Percentiles rank a stretch among this genome's conserved stretches.
Conservation (phyloP, 495 filamentous ascomycete species). For the Aspergillus avenaceus region DNA sequence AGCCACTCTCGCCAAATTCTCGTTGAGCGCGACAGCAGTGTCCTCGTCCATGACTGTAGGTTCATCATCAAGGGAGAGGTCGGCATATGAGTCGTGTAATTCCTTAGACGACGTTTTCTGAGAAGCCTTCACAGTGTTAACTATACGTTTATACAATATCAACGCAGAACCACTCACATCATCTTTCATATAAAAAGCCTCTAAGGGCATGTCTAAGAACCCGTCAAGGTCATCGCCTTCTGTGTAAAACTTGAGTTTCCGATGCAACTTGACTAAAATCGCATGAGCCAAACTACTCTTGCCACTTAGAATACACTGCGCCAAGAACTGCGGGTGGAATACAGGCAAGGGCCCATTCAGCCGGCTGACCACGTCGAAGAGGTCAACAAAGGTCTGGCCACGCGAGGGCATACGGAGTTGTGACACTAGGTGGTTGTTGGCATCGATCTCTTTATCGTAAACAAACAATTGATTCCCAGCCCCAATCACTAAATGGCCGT, state of each 20-base stretch:
- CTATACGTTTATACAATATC: not conserved
- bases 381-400: constrained; percentile 47
- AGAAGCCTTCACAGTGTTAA: constrained; percentile 31
- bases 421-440: constrained; percentile 57
- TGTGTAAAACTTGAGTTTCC: constrained; percentile 75
- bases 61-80: constrained; percentile 55
- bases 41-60: constrained; percentile 66
- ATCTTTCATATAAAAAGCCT: constrained; percentile 63
- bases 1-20: constrained; percentile 67
- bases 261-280: constrained; percentile 69
- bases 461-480: constrained; percentile 93
- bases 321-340: constrained; percentile 90
- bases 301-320: constrained; percentile 81
- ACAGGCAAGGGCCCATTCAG: constrained; percentile 86
- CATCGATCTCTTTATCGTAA: constrained; percentile 69
- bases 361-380: constrained; percentile 76
- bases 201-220: constrained; percentile 66
- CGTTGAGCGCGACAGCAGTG: constrained; percentile 66
- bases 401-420: constrained; percentile 60
- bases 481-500: constrained; percentile 79
- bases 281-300: constrained; percentile 70
- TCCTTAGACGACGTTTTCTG: constrained; percentile 45
- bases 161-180: constrained; percentile 33
- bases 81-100: constrained; percentile 50
- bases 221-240: constrained; percentile 81